These are phyloP conservation scores for Candida morakotiae DNA, from an alignment of 805 yeast genomes.

Conservation along the genomic window DNA sequence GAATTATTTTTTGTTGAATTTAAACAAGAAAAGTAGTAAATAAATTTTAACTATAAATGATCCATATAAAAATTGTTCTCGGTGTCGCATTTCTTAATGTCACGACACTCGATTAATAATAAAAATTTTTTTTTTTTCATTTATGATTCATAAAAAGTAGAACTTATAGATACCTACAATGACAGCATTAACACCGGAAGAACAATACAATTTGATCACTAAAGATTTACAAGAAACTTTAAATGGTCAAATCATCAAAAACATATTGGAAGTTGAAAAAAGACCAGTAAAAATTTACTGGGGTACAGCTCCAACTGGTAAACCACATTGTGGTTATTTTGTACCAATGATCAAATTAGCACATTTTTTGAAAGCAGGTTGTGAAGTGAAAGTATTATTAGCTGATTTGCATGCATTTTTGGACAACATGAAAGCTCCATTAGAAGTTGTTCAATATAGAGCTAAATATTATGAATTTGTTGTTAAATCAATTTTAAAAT, in stretches of 20 bases:
- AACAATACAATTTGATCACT: slow-evolving; percentile 72
- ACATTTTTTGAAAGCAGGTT: slow-evolving; percentile 91
- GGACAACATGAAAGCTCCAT: slow-evolving; percentile 97
- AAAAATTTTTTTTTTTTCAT: background rate
- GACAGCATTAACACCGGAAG: slow-evolving; percentile 43
- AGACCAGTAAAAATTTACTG: slow-evolving; percentile 87
- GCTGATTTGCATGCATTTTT: slow-evolving; percentile 97
- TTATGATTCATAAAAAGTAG: background rate
- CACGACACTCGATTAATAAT: slow-evolving; percentile 1
- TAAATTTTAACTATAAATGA: too few species aligned
- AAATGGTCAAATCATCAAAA: slow-evolving; percentile 81
- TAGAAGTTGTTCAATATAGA: slow-evolving; percentile 84
- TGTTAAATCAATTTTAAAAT: slow-evolving; percentile 78
- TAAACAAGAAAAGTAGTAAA: too few species aligned
- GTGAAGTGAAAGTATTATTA: slow-evolving; percentile 84
- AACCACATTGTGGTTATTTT: slow-evolving; percentile 97
- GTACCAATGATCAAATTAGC: slow-evolving; percentile 98
- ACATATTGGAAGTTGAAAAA: slow-evolving; percentile 74
- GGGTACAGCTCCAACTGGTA: slow-evolving; percentile 99
- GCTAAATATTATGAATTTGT: slow-evolving; percentile 83
- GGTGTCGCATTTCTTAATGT: background rate
- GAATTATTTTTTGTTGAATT: too few species aligned
- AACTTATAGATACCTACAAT: slow-evolving; percentile 9
- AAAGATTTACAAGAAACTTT: slow-evolving; percentile 88
- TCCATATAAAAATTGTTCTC: background rate